Evolutionary conservation across 2,329 filamentous ascomycete species (phyloP).

Genomic region (Calycina herbarum): DNA sequence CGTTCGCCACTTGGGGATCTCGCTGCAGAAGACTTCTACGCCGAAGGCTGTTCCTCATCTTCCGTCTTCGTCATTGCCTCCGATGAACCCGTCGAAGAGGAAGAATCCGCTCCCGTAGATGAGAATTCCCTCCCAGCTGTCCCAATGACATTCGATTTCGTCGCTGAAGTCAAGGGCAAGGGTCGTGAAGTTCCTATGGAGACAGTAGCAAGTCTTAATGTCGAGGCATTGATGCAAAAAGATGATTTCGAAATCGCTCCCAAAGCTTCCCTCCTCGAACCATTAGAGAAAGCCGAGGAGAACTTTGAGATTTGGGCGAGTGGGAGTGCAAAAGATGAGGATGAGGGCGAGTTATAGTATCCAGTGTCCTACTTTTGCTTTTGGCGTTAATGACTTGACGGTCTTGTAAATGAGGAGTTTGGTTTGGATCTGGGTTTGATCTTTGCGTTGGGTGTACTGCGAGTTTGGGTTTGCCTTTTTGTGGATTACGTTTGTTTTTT

Average conservation of each 20-base stretch:
- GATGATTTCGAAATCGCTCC: constrained; percentile 40
- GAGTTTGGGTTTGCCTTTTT: too few relatives aligned
- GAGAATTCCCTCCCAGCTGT: neutral
- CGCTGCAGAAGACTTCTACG: constrained; percentile 66
- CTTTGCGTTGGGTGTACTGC: too few relatives aligned
- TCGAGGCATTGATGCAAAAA: constrained; percentile 42
- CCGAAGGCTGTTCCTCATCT: constrained; percentile 62
- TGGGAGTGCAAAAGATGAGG: constrained; percentile 59
- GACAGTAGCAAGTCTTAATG: constrained; percentile 34
- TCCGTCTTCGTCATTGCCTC: constrained; percentile 63
- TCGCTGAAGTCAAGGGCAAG: constrained; percentile 34
- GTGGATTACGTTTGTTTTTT: too few relatives aligned
- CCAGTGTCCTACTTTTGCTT: neutral
- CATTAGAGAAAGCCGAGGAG: constrained; percentile 59
- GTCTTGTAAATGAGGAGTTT: too few relatives aligned
- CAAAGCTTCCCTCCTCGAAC: constrained; percentile 51
- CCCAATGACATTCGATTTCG: constrained; percentile 31
- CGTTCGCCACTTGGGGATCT: constrained; percentile 68
- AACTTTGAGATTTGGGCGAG: constrained; percentile 72
- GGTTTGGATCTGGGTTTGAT: too few relatives aligned
- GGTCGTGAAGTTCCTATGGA: constrained; percentile 21
- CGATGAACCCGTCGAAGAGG: constrained; percentile 36
- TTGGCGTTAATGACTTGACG: too few relatives aligned
- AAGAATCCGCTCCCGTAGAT: constrained; percentile 1
- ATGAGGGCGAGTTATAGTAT: constrained; percentile 20